phyloP scores from a whole-genome alignment of 1,284 basidiomycete species.

The Trichosporon sp. region DNA sequence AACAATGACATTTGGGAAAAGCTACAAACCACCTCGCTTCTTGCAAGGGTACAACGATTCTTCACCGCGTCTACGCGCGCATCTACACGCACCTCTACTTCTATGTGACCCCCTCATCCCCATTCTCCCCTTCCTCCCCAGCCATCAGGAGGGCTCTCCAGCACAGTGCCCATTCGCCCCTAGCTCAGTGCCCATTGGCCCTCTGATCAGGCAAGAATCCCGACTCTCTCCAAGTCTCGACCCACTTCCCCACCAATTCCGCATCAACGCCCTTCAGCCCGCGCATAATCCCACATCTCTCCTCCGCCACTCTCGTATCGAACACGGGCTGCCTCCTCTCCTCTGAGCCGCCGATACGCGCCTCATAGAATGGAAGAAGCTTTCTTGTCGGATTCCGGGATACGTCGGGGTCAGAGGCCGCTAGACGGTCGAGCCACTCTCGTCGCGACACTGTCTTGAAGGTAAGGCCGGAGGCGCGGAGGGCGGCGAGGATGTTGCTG shows the following conservation, averaged over 20 bases:
- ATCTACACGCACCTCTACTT: no score
- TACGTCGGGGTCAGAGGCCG: slow-evolving; percentile 50
- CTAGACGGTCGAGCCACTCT: slow-evolving; percentile 54
- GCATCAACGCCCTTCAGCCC: neutral
- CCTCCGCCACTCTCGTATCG: neutral
- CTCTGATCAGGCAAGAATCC: neutral
- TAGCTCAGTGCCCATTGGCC: neutral
- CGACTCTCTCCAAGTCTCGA: neutral
- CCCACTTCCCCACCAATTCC: neutral
- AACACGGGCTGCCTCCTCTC: neutral
- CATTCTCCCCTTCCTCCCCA: no score
- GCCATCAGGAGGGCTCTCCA: no score
- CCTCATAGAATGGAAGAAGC: slow-evolving; percentile 44
- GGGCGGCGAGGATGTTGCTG: slow-evolving; percentile 59
- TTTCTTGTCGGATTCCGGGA: slow-evolving; percentile 54
- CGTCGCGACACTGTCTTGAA: slow-evolving; percentile 66
- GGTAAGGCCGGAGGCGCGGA: slow-evolving; percentile 59
- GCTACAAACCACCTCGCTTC: no score
- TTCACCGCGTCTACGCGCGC: no score
- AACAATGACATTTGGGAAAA: no score
- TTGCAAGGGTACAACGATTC: no score
- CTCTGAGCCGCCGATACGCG: neutral
- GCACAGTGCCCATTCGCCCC: neutral
- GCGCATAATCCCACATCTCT: neutral
- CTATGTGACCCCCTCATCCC: no score